A percentile compares a stretch with the other conserved stretches of the same genome.
Evolutionary conservation across 129 eudicot genomes (phyloP).

Genomic region (Centella asiatica): DNA sequence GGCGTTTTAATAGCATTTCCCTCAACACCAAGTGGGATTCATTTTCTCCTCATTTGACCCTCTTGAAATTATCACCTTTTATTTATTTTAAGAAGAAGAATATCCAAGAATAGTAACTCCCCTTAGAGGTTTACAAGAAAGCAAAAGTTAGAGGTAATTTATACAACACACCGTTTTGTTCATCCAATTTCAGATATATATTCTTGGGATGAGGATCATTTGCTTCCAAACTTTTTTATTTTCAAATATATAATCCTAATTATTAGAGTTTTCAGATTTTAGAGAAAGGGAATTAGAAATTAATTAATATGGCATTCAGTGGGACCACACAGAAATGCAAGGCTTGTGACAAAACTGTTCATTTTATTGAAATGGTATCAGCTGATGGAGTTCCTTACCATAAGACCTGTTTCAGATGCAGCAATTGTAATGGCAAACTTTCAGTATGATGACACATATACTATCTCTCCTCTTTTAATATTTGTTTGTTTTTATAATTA

Average conservation of each 20-base stretch:
- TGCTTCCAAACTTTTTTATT: no score
- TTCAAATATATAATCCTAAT: no score
- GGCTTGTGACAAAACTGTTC: conserved; percentile 71
- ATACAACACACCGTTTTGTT: no score
- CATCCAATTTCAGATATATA: no score
- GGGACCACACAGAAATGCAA: conserved; percentile 83
- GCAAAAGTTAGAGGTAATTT: background rate
- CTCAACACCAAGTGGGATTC: background rate
- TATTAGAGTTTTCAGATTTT: no score
- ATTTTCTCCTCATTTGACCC: no score
- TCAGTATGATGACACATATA: conserved; percentile 35
- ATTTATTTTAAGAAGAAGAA: conserved; percentile 1
- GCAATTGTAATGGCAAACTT: conserved; percentile 64
- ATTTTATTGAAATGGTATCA: conserved; percentile 67
- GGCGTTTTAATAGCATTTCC: background rate
- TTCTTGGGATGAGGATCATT: no score
- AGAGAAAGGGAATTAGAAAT: background rate
- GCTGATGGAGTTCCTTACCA: conserved; percentile 84
- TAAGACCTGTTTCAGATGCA: conserved; percentile 70
- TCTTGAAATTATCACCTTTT: background rate
- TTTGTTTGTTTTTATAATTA: background rate
- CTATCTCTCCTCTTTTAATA: background rate
- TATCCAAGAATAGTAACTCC: background rate
- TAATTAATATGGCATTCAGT: conserved; percentile 40
- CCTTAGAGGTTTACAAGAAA: background rate